phyloP scores from a whole-genome alignment of 1,139 yeast species.

The Geotrichum klebahnii region DNA sequence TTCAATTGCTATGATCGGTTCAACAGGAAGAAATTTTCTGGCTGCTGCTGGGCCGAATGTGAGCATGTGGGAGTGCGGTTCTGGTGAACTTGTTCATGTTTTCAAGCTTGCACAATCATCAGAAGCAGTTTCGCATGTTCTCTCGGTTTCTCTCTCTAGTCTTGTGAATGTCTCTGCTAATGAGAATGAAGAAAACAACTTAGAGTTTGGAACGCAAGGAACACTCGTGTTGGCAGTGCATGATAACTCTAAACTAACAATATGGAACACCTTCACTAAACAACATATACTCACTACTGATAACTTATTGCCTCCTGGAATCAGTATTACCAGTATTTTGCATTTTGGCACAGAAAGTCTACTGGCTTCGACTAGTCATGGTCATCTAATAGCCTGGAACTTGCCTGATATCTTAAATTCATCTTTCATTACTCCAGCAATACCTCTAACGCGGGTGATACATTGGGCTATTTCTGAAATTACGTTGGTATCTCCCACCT shows the following conservation, averaged over 20 bases:
- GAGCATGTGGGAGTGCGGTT: constrained; percentile 65
- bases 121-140: constrained; percentile 20
- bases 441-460: not conserved
- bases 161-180: constrained; percentile 15
- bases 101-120: constrained; percentile 33
- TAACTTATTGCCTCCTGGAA: not conserved
- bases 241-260: constrained; percentile 31
- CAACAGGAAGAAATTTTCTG: constrained; percentile 61
- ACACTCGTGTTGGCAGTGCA: constrained; percentile 45
- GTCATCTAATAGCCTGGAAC: constrained; percentile 11
- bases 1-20: constrained; percentile 47
- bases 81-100: constrained; percentile 45
- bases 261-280: constrained; percentile 27
- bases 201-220: constrained; percentile 45
- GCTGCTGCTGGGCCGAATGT: constrained; percentile 43
- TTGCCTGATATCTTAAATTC: not conserved
- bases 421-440: not conserved
- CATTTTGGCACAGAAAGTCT: constrained; percentile 9
- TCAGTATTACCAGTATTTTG: constrained; percentile 1
- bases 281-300: constrained; percentile 5
- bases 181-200: constrained; percentile 5
- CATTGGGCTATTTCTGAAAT: not conserved
- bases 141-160: constrained; percentile 33
- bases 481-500: not conserved
- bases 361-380: constrained; percentile 12